phyloP scores from a whole-genome alignment of 2,329 filamentous ascomycete genomes.

The Colletotrichum kahawae region DNA sequence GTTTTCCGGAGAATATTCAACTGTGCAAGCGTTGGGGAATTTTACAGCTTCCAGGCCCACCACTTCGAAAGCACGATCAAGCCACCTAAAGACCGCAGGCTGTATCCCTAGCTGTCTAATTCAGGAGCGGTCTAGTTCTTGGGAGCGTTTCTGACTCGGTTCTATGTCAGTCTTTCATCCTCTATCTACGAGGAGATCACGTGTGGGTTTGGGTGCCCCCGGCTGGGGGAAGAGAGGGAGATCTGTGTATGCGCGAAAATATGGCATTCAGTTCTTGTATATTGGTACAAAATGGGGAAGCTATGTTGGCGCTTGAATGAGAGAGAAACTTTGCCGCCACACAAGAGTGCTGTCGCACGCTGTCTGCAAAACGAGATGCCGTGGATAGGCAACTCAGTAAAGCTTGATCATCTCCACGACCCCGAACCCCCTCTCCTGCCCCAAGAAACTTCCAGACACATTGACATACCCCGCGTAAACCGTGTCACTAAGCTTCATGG shows the following conservation, averaged over 20 bases:
- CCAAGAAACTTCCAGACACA: neutral
- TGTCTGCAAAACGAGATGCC: neutral
- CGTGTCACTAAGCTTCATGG: neutral
- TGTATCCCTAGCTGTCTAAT: neutral
- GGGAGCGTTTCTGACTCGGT: neutral
- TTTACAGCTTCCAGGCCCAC: neutral
- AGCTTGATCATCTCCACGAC: neutral
- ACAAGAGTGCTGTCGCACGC: neutral
- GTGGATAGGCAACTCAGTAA: neutral
- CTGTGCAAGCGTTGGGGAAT: neutral
- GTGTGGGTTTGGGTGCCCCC: accelerated
- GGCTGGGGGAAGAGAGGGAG: neutral
- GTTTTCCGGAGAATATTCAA: neutral
- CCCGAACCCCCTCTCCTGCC: accelerated
- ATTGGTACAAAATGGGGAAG: neutral
- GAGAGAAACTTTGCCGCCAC: neutral
- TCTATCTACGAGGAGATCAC: neutral
- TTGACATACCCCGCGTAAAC: neutral
- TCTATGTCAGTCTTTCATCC: neutral
- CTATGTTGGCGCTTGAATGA: neutral
- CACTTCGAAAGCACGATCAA: neutral
- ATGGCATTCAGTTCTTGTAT: neutral
- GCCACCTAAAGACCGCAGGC: neutral
- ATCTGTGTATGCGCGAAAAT: neutral
- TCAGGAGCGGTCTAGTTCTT: accelerated